Evolutionary conservation across 192 early-diverging fungal genomes (phyloP), one percentile per base, ranked within the genome.

Genomic region (Coemansia erecta): DNA sequence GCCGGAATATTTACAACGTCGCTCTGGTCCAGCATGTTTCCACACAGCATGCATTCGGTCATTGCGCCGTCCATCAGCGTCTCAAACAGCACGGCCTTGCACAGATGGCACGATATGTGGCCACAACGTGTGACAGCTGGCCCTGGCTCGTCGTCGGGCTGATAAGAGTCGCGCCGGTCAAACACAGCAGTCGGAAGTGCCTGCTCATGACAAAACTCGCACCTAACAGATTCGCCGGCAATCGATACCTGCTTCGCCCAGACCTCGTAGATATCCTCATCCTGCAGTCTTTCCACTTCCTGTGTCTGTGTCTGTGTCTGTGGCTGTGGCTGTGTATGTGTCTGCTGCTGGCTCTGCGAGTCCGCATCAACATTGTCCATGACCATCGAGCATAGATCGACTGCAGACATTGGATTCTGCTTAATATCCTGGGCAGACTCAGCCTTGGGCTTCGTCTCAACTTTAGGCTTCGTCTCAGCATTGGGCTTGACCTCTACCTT

Each of bases 11-110:
- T 50, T 14, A 58, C 28, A 10, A 70, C 18, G 42, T 77, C 74
- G 26, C 23, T 13, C 11, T 54, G 46, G 3, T 56, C 64, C 12
- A 77, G 68, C 61, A 77, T 60, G 15, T 64, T 65, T 12, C 61
- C 64, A 39, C 74, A 77, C 42, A 77, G 33, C 48, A 77, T 49
- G 45, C 74, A 77, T 45, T 77, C 74, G 12, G 39, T 61, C 48
- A 67, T 43, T 26, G 67, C 44, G 50, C 45, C 19, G 63, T 26
- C 3, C 33, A 12, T 31, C 41, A 48, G 61, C 0, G 23, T 58
- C 7, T 60, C 74, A 48, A 70, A 71, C 3, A 77, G 56, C 6
- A 64, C 69, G 17, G 53, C 18, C 61, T 64, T 64, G 58, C 74
- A 77, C 45, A 60, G 61, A 35, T 51, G 50, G 21, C 74, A 77